These are phyloP conservation scores for Backusella westeae DNA, from an alignment of 192 early-diverging fungal species.

Conservation along the genomic window DNA sequence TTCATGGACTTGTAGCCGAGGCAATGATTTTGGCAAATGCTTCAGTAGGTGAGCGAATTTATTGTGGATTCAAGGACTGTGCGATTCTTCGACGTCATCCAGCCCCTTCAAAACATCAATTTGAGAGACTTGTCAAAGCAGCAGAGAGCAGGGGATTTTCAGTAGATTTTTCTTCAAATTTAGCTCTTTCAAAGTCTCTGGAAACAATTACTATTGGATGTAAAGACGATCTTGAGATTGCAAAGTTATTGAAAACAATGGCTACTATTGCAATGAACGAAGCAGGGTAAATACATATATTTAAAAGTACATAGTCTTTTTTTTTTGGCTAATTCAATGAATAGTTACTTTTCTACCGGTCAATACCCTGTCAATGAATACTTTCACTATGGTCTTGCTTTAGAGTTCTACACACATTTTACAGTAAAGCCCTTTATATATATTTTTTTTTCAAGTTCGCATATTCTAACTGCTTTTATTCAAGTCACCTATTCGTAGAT, in stretches of 20 bases:
- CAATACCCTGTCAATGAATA: conserved; percentile 42
- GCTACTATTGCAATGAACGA: conserved; percentile 76
- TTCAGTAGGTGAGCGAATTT: conserved; percentile 60
- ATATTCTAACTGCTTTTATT: not conserved
- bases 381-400: conserved; percentile 73
- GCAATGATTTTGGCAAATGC: conserved; percentile 80
- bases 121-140: conserved; percentile 56
- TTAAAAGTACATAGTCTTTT: not conserved
- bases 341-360: conserved; percentile 65
- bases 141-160: conserved; percentile 54
- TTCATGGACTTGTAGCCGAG: conserved; percentile 75
- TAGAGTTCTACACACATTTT: conserved; percentile 80
- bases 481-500: conserved; percentile 73
- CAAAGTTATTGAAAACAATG: conserved; percentile 67
- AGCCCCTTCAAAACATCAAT: conserved; percentile 57
- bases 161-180: conserved; percentile 65
- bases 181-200: conserved; percentile 60
- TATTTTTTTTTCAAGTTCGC: not conserved
- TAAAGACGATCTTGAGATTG: conserved; percentile 49
- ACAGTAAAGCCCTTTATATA: conserved; percentile 43
- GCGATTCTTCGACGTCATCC: conserved; percentile 72
- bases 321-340: not conserved
- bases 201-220: conserved; percentile 38
- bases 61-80: conserved; percentile 49
- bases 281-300: conserved; percentile 40